Percentiles rank a stretch among this genome's conserved stretches.
phyloP scores from a whole-genome alignment of 208 protist species.

The Zelonia costaricensis region DNA sequence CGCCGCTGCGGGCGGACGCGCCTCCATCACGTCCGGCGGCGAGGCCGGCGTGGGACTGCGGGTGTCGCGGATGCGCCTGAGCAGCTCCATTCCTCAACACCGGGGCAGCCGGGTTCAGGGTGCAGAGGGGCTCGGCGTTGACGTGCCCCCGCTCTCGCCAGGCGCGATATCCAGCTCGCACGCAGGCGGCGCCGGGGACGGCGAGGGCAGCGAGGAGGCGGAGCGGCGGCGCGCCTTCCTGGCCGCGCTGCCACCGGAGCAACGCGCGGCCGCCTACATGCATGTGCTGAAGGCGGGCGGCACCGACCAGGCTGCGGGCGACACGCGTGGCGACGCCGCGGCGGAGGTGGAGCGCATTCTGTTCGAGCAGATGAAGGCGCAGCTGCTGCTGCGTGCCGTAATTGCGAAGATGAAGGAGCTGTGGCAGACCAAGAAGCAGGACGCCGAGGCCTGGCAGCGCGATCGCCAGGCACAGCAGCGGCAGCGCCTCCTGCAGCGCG shows the following conservation, averaged over 20 bases:
- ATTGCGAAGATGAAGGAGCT: slow-evolving; percentile 71
- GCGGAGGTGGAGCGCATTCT: slow-evolving; percentile 63
- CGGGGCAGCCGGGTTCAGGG: not conserved
- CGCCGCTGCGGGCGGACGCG: no score
- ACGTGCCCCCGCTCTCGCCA: not conserved
- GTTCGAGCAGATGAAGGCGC: slow-evolving; percentile 79
- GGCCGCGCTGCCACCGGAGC: not conserved
- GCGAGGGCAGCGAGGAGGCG: not conserved
- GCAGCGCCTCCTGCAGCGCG: slow-evolving; percentile 25
- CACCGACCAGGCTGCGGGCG: not conserved
- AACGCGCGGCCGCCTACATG: not conserved
- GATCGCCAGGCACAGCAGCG: slow-evolving; percentile 38
- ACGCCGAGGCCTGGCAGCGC: slow-evolving; percentile 42
- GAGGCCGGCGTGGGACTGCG: not conserved
- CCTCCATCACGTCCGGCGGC: no score
- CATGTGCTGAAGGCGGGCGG: not conserved
- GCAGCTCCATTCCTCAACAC: not conserved
- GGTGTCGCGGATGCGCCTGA: not conserved
- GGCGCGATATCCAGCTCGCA: not conserved
- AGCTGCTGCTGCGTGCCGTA: slow-evolving; percentile 68
- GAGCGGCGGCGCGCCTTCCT: not conserved
- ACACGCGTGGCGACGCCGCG: slow-evolving; percentile 22
- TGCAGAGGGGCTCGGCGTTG: not conserved
- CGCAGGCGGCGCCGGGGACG: not conserved
- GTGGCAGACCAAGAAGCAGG: slow-evolving; percentile 57